A percentile compares a stretch with the other conserved stretches of the same genome.
These are phyloP conservation scores for Extremus antarcticus DNA, from an alignment of 495 filamentous ascomycete species.

Conservation along the genomic window DNA sequence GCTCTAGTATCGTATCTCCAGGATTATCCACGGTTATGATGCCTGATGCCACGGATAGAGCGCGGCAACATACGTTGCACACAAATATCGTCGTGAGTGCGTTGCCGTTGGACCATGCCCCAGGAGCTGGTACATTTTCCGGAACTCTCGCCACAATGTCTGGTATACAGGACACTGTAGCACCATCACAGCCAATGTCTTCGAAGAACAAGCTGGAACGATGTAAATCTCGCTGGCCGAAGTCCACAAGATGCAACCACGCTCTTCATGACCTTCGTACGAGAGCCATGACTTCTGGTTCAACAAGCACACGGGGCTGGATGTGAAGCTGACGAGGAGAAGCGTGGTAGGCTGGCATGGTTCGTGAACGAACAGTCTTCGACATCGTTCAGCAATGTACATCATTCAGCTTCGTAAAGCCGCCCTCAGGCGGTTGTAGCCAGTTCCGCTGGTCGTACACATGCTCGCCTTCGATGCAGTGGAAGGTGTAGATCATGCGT, in stretches of 20 bases:
- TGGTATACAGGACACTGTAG: no score
- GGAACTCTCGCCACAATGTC: no score
- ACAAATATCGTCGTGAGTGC: no score
- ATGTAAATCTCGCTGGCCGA: constrained; percentile 19
- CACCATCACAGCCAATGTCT: not conserved
- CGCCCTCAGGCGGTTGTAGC: constrained; percentile 71
- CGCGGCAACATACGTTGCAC: no score
- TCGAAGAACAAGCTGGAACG: constrained; percentile 16
- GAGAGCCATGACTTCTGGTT: constrained; percentile 15
- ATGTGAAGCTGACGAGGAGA: not conserved
- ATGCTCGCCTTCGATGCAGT: constrained; percentile 82
- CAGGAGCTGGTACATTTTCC: no score
- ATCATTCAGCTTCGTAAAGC: constrained; percentile 56
- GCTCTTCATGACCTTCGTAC: constrained; percentile 13
- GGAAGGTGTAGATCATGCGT: constrained; percentile 94
- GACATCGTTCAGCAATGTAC: not conserved
- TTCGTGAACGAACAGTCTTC: not conserved
- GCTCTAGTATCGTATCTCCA: no score
- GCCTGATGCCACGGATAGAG: no score
- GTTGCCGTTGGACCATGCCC: no score
- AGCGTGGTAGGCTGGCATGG: not conserved
- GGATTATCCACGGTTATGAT: no score
- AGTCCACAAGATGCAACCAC: constrained; percentile 18
- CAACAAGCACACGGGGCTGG: constrained; percentile 11
- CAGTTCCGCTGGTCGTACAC: constrained; percentile 82